Conservation (phyloP, 352 stramenopile genomes). For the Phytopythium kandeliae region DNA sequence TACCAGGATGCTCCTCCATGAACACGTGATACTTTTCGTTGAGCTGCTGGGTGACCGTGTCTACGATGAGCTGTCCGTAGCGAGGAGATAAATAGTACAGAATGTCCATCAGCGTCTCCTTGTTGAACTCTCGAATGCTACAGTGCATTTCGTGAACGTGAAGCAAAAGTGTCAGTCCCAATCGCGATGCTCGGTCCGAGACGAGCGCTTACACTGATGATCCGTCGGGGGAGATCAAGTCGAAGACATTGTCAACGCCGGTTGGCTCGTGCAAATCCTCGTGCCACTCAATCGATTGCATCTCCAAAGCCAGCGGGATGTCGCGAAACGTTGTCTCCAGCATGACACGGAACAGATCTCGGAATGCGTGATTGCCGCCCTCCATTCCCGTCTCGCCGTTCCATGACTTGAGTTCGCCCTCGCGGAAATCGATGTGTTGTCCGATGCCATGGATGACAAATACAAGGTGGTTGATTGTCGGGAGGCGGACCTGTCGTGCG, state of each 20-base stretch:
- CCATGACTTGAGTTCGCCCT: slow-evolving; percentile 79
- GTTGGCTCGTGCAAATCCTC: slow-evolving; percentile 84
- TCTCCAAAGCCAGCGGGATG: slow-evolving; percentile 77
- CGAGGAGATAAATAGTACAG: slow-evolving; percentile 90
- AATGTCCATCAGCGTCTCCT: slow-evolving; percentile 94
- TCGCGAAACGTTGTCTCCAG: slow-evolving; percentile 77
- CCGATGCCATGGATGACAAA: slow-evolving; percentile 87
- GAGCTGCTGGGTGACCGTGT: slow-evolving; percentile 85
- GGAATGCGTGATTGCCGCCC: slow-evolving; percentile 75
- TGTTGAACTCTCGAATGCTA: slow-evolving; percentile 90
- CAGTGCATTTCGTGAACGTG: no score
- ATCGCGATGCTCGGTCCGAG: neutral
- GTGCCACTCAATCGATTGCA: slow-evolving; percentile 90
- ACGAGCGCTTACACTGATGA: slow-evolving; percentile 41
- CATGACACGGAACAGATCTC: slow-evolving; percentile 71
- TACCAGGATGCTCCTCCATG: slow-evolving; percentile 80
- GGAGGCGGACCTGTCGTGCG: slow-evolving; percentile 47
- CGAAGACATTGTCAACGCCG: slow-evolving; percentile 78
- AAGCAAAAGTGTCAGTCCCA: no score
- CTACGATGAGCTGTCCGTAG: slow-evolving; percentile 89
- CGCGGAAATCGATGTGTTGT: slow-evolving; percentile 82
- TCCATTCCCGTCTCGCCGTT: slow-evolving; percentile 64
- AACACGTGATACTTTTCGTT: slow-evolving; percentile 90
- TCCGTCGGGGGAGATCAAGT: slow-evolving; percentile 77
- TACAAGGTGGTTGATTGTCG: slow-evolving; percentile 77